A percentile compares a stretch with the other conserved stretches of the same genome.
Evolutionary conservation across 768 basidiomycete species (phyloP).

Genomic region (Suillus hirtellus): DNA sequence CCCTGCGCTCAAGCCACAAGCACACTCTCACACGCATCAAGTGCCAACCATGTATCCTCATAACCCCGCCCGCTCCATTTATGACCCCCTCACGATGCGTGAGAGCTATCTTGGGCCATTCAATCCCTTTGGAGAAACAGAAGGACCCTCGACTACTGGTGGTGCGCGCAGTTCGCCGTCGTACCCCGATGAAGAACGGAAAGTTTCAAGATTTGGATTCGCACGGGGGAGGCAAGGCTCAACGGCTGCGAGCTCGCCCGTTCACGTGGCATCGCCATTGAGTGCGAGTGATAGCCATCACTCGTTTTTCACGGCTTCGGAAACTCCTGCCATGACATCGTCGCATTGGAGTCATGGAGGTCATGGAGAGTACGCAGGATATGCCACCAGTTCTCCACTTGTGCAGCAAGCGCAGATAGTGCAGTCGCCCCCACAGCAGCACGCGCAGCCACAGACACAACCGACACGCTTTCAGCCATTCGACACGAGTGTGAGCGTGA

Average conservation of each 20-base stretch:
- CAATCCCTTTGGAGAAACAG: slow-evolving; percentile 72
- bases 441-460: slow-evolving; percentile 12
- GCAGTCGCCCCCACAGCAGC: slow-evolving; percentile 35
- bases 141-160: slow-evolving; percentile 43
- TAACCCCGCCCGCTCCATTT: slow-evolving; percentile 50
- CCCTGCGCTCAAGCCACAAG: slow-evolving; percentile 52
- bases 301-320: slow-evolving; percentile 43
- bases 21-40: slow-evolving; percentile 21
- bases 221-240: slow-evolving; percentile 70
- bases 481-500: slow-evolving; percentile 50
- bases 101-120: slow-evolving; percentile 71
- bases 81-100: slow-evolving; percentile 49
- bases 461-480: slow-evolving; percentile 57
- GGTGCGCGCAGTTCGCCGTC: slow-evolving; percentile 39
- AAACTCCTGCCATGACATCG: slow-evolving; percentile 36
- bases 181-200: slow-evolving; percentile 59
- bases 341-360: slow-evolving; percentile 47
- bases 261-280: slow-evolving; percentile 56
- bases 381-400: slow-evolving; percentile 47
- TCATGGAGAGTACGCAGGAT: slow-evolving; percentile 45
- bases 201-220: slow-evolving; percentile 80
- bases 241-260: slow-evolving; percentile 56
- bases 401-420: slow-evolving; percentile 45
- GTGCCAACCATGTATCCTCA: slow-evolving; percentile 47
- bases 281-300: slow-evolving; percentile 51